Evolutionary conservation across 2,329 filamentous ascomycete genomes (phyloP), one percentile per base, ranked within the genome.

Genomic region (Metarhizium album): DNA sequence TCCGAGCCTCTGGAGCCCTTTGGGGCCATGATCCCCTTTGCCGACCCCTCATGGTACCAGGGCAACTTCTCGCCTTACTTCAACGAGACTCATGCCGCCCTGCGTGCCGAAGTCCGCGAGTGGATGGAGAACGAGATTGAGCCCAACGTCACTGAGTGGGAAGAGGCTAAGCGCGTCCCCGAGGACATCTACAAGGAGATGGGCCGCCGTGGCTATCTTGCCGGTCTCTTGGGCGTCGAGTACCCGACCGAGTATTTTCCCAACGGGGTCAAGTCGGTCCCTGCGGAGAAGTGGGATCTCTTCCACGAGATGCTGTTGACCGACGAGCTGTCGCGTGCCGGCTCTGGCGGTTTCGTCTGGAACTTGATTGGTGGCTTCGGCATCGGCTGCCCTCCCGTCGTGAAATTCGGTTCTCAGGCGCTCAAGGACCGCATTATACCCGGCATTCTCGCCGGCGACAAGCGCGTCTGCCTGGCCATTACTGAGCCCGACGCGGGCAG

Each of bases 281-380:
- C 85, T 0, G 74, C 87, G 0, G 89, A 96, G 71, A 84, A 93
- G 67, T 98, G 91, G 91, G 93, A 98, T 72, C 80, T 95, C 43
- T 98, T 97, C 83, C 93, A 98, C 71, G 93, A 98, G 77, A 79
- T 97, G 80, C 78, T 97, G 43, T 67, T 98, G 53, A 97, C 91
- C 1, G 93, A 98, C 60, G 93, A 98, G 77, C 74, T 98, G 43
- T 95, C 88, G 38, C 87, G 93, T 50, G 76, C 83, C 47, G 93
- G 85, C 51, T 94, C 87, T 46, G 93, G 93, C 62, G 93, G 93
- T 52, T 86, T 97, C 56, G 90, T 97, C 22, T 97, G 93, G 93
- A 95, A 95, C 69, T 74, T 97, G 61, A 85, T 97, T 56, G 93
- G 91, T 59, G 93, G 93, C n/a, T 96, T 88, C 65, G 91, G 90